phyloP scores from a whole-genome alignment of 129 eudicot species.

The Pittosporum tobira region DNA sequence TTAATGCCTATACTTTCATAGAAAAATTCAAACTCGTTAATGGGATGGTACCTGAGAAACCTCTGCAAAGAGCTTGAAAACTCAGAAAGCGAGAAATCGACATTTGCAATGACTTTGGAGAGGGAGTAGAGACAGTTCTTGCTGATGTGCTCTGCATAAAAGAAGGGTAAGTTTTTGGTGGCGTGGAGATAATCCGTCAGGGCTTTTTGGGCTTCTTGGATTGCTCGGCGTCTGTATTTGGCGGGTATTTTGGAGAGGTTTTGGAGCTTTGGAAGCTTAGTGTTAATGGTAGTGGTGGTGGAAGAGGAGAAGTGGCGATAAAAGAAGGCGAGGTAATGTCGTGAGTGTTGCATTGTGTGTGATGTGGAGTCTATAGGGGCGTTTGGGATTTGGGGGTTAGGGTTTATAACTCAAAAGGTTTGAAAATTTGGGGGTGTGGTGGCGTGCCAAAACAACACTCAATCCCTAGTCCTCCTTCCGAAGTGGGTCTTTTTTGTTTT shows the following conservation, averaged over 20 bases:
- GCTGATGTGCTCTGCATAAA: constrained; percentile 55
- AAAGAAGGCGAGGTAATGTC: constrained; percentile 6
- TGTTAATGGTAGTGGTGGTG: neutral
- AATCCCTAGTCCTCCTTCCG: too few relatives aligned
- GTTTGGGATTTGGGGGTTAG: neutral
- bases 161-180: constrained; percentile 30
- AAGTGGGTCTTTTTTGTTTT: too few relatives aligned
- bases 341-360: constrained; percentile 14
- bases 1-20: constrained; percentile 73
- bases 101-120: constrained; percentile 29
- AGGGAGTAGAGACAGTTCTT: constrained; percentile 38
- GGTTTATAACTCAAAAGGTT: neutral
- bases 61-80: constrained; percentile 34
- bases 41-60: constrained; percentile 71
- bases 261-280: constrained; percentile 9
- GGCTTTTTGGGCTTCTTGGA: constrained; percentile 39
- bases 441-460: neutral
- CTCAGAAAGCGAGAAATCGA: constrained; percentile 30
- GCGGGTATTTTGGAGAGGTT: constrained; percentile 29
- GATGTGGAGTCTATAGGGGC: neutral
- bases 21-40: constrained; percentile 64
- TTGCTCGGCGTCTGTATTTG: constrained; percentile 29
- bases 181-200: constrained; percentile 34
- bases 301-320: constrained; percentile 26
- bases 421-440: too few relatives aligned